Conservation (phyloP, 768 basidiomycete genomes). For the Lactarius psammicola region DNA sequence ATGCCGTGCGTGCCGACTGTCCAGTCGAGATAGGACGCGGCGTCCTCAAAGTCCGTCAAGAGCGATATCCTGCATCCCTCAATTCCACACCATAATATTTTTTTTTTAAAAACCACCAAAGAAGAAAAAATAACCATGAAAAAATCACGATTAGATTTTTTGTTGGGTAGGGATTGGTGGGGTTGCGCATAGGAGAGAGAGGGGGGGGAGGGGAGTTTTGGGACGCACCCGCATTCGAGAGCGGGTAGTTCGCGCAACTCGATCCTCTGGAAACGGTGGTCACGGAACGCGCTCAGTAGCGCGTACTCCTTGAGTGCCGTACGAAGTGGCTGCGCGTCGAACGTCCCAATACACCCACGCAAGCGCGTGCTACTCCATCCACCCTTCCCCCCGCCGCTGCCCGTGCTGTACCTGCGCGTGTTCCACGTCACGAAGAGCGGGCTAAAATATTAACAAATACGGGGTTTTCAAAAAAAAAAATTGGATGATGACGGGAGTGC, state of each 20-base stretch:
- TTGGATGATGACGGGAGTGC: too few relatives aligned
- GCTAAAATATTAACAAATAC: too few relatives aligned
- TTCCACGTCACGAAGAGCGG: conserved; percentile 99
- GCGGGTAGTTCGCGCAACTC: conserved; percentile 68
- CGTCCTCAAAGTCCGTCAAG: conserved; percentile 90
- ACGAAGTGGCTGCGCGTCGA: conserved; percentile 68
- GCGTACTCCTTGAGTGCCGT: conserved; percentile 89
- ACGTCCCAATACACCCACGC: conserved; percentile 94
- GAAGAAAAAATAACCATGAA: too few relatives aligned
- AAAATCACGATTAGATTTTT: too few relatives aligned
- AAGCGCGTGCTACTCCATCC: conserved; percentile 48
- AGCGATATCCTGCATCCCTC: conserved; percentile 60
- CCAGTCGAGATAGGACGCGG: conserved; percentile 87
- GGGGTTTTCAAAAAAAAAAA: too few relatives aligned
- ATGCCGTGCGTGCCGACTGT: conserved; percentile 90
- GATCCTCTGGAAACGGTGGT: conserved; percentile 82
- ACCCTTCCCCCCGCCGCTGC: neutral
- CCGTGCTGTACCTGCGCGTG: conserved; percentile 59
- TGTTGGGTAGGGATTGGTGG: too few relatives aligned
- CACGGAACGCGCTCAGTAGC: conserved; percentile 85
- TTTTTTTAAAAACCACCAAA: too few relatives aligned
- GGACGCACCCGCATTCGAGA: conserved; percentile 83
- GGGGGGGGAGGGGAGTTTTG: conserved; percentile 14
- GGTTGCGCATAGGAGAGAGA: too few relatives aligned
- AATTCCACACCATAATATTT: too few relatives aligned